A percentile compares a stretch with the other conserved stretches of the same genome.
phyloP scores from a whole-genome alignment of 352 stramenopile genomes.

The Phytopythium oedochilum region DNA sequence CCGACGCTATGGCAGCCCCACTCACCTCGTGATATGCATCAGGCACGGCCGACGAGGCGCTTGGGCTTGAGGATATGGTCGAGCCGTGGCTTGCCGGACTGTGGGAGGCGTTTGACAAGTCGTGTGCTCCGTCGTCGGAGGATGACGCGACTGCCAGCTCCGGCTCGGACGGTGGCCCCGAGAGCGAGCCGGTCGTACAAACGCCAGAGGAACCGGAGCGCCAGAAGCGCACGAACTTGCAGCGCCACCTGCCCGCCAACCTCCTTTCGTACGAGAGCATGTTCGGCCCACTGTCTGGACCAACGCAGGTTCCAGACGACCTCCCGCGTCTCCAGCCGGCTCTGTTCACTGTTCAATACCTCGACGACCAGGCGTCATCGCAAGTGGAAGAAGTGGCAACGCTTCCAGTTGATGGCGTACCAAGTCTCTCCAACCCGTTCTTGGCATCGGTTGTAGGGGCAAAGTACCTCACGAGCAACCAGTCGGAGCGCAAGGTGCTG shows the following conservation, averaged over 20 bases:
- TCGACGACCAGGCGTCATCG: neutral
- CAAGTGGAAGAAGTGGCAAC: neutral
- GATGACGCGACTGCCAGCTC: conserved; percentile 10
- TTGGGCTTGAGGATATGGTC: conserved; percentile 92
- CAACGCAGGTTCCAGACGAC: conserved; percentile 37
- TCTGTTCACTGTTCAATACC: conserved; percentile 22
- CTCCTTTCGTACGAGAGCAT: conserved; percentile 55
- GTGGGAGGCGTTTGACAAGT: conserved; percentile 44
- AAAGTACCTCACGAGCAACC: conserved; percentile 40
- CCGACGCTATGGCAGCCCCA: neutral
- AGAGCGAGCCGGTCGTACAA: neutral
- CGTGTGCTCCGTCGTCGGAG: conserved; percentile 12
- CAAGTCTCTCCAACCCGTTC: conserved; percentile 48
- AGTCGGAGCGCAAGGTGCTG: conserved; percentile 57
- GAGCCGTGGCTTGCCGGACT: conserved; percentile 87
- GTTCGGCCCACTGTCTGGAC: conserved; percentile 34
- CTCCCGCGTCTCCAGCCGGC: conserved; percentile 52
- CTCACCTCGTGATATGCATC: conserved; percentile 6
- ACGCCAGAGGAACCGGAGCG: neutral
- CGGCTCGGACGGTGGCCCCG: conserved; percentile 10
- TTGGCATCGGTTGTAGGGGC: conserved; percentile 32
- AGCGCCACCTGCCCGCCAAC: conserved; percentile 30
- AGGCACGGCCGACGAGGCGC: conserved; percentile 90
- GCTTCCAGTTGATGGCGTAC: conserved; percentile 14
- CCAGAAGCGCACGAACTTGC: neutral